phyloP scores from a whole-genome alignment of 345 rosid species.

The Odontarrhena argentea region DNA sequence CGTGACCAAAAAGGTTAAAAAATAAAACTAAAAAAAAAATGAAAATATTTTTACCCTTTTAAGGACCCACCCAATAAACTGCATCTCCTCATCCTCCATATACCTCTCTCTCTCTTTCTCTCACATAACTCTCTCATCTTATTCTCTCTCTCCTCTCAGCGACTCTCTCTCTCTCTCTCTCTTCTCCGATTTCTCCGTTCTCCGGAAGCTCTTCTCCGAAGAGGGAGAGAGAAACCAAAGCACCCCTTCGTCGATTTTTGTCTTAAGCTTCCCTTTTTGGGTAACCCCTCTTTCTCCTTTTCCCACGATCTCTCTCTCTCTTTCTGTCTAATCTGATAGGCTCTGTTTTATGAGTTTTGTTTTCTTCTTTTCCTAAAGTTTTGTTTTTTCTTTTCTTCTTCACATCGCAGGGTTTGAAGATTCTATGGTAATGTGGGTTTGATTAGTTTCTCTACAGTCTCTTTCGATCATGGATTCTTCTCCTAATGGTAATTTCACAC shows the following conservation, averaged over 20 bases:
- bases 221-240: constrained; percentile 34
- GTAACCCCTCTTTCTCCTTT: constrained; percentile 28
- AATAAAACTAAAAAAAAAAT: neutral
- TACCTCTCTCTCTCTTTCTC: neutral
- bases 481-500: constrained; percentile 29
- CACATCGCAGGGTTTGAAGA: constrained; percentile 35
- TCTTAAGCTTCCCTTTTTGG: constrained; percentile 19
- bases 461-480: constrained; percentile 39
- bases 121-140: neutral
- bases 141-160: constrained; percentile 12
- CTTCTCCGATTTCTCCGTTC: constrained; percentile 30
- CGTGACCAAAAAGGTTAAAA: constrained; percentile 15
- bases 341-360: constrained; percentile 20
- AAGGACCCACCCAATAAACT: constrained; percentile 36
- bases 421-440: constrained; percentile 36
- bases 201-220: constrained; percentile 9
- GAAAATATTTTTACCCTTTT: neutral
- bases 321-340: constrained; percentile 17
- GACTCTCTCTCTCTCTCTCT: constrained; percentile 29
- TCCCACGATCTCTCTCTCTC: constrained; percentile 33
- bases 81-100: constrained; percentile 38
- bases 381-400: neutral
- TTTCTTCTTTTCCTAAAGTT: constrained; percentile 9
- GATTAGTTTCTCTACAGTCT: constrained; percentile 31
- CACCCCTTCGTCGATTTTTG: constrained; percentile 2